A percentile compares a stretch with the other conserved stretches of the same genome.
These are phyloP conservation scores for Pythium folliculosum DNA, from an alignment of 352 stramenopile genomes.

Conservation along the genomic window DNA sequence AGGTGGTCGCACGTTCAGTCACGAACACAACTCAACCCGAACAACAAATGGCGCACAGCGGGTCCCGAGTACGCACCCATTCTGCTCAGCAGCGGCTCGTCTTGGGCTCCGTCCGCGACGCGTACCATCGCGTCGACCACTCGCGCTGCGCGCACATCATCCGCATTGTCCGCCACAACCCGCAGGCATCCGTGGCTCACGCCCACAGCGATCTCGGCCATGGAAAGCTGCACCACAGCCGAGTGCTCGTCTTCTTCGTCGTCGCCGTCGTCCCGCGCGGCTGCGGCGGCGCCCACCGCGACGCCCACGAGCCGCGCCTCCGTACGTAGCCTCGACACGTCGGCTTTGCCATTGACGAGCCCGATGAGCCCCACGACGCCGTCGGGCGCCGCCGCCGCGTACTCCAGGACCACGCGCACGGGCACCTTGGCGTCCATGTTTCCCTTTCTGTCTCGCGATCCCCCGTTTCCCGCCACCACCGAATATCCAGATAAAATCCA, in stretches of 20 bases:
- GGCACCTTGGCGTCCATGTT: conserved; percentile 1
- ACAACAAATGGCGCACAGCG: neutral
- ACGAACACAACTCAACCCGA: neutral
- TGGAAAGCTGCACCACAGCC: conserved; percentile 36
- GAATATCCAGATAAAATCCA: conserved; percentile 6
- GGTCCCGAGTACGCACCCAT: conserved; percentile 4
- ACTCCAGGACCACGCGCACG: conserved; percentile 16
- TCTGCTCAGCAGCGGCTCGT: neutral
- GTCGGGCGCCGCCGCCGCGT: neutral
- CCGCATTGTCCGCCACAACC: conserved; percentile 22
- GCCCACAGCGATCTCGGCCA: conserved; percentile 52
- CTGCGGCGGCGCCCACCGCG: neutral
- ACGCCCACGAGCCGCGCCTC: conserved; percentile 14
- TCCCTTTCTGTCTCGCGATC: neutral
- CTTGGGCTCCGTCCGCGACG: neutral
- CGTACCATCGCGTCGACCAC: conserved; percentile 5
- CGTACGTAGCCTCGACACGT: neutral
- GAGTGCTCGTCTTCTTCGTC: conserved; percentile 15
- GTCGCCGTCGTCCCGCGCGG: conserved; percentile 6
- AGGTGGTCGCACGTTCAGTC: neutral
- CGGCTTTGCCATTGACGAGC: neutral
- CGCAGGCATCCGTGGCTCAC: conserved; percentile 41
- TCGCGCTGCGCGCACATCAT: neutral
- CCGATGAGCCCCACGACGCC: conserved; percentile 6
- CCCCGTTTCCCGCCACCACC: neutral